Base-by-base conservation (phyloP, 1,284 basidiomycete species). In the Naganishia albida region DNA sequence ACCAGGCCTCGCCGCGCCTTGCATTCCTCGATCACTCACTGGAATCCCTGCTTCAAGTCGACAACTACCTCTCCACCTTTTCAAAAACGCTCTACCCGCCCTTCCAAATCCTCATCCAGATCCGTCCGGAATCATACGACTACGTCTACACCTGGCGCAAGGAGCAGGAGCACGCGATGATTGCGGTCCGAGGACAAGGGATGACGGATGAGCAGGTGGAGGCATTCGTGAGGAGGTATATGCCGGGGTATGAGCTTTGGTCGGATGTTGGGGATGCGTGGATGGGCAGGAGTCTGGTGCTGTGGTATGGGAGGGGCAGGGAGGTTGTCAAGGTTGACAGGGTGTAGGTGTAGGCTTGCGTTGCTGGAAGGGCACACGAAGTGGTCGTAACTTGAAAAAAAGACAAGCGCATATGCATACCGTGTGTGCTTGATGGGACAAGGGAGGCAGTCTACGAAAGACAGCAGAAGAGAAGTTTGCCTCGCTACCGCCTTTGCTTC, bases 101-200 rank as follows among this genome's bases (percentile, higher is more conserved):
- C 6, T 62, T 62, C 39, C 26, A 48, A 39, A 23, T 62, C 6
- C 60, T 62, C 60, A 38, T 62, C 16, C 49, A 40, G 34, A 62
- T 62, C 46, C 48, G 57, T 16, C 57, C 57, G 7, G 44, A 50
- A 40, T 62, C 57, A 10, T 62, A 62, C 23, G 18, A 56, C 3
- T 59, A 69, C 46, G 66, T 70, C 34, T 68, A 70, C 43, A 23
- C 42, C 15, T 94, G 92, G 93, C 83, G 92, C 23, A 76, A 89
- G 34, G 82, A 95, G 75, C 91, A 94, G 76, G 92, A 95, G 72
- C 89, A 88, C 67, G 72, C 84, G 59, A 93, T 94, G 91, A 94
- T 92, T 75, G 81, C 84, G 0, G 74, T 74, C 42, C 93, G 92
- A 68, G 91, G 91, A 44, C 91, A 90, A 4, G 92, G 92, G 2